Evolutionary conservation across 345 rosid species (phyloP).

Genomic region (Salix suchowensis): DNA sequence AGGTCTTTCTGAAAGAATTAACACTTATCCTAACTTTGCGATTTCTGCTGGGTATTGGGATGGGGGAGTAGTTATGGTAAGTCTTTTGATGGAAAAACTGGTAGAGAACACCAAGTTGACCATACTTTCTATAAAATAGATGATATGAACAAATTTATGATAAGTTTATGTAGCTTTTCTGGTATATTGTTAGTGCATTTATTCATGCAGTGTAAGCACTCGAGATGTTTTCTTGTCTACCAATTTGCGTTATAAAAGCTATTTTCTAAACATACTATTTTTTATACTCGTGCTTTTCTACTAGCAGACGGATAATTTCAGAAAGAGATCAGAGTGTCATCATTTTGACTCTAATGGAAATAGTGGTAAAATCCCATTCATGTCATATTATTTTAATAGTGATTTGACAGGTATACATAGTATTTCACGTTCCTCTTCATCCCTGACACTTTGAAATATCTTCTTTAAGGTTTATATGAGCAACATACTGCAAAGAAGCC

Average conservation of each 20-base stretch:
- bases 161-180: background rate
- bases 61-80: background rate
- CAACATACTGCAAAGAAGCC: slow-evolving; percentile 71
- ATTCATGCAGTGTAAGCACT: background rate
- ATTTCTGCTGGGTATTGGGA: background rate
- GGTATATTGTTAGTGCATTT: background rate
- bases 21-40: background rate
- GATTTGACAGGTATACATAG: slow-evolving; percentile 7
- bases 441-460: slow-evolving; percentile 12
- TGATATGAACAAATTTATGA: background rate
- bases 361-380: slow-evolving; percentile 40
- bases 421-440: slow-evolving; percentile 14
- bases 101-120: background rate
- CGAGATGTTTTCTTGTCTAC: background rate
- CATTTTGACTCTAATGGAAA: slow-evolving; percentile 75
- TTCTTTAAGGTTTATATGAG: slow-evolving; percentile 59
- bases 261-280: background rate
- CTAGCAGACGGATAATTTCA: slow-evolving; percentile 69
- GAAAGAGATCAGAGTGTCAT: slow-evolving; percentile 66
- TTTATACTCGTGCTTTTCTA: slow-evolving; percentile 10
- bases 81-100: background rate
- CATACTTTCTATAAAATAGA: background rate
- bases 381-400: slow-evolving; percentile 13
- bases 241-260: background rate
- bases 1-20: background rate